phyloP scores from a whole-genome alignment of 148 eudicot genomes.

The Fagopyrum tataricum region DNA sequence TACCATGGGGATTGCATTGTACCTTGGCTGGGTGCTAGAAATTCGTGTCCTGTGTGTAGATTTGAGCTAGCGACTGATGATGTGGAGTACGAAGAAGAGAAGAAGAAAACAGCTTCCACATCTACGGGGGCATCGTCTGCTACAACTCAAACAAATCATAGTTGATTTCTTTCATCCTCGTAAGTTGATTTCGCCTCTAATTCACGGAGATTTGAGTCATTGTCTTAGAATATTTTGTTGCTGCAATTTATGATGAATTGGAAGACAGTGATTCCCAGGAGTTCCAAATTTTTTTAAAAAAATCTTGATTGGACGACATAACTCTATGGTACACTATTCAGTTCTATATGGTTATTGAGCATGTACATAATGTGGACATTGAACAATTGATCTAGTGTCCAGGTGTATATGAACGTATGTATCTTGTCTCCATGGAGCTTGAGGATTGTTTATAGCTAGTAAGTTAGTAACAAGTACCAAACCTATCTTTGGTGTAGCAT shows the following conservation, averaged over 20 bases:
- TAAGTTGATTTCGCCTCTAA: neutral
- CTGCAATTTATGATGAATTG: neutral
- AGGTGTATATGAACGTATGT: no score
- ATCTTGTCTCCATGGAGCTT: neutral
- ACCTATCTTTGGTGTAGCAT: neutral
- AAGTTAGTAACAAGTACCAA: neutral
- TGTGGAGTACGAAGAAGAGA: constrained; percentile 71
- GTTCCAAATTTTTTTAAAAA: neutral
- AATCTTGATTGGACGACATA: neutral
- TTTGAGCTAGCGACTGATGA: constrained; percentile 85
- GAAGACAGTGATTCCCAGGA: neutral
- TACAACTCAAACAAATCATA: neutral
- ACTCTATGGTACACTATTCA: neutral
- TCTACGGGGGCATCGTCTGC: constrained; percentile 15
- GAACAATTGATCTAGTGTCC: neutral
- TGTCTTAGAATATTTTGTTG: neutral
- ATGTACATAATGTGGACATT: neutral
- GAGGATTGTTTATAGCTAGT: neutral
- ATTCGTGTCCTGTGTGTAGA: constrained; percentile 87
- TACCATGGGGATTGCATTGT: constrained; percentile 79
- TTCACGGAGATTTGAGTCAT: neutral
- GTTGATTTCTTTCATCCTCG: constrained; percentile 10
- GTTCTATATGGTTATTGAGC: neutral
- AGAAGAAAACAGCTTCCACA: constrained; percentile 26
- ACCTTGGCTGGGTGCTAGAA: constrained; percentile 77